A percentile compares a stretch with the other conserved stretches of the same genome.
These are phyloP conservation scores for Yarrowia sp. DNA, from an alignment of 805 yeast species.

Conservation along the genomic window DNA sequence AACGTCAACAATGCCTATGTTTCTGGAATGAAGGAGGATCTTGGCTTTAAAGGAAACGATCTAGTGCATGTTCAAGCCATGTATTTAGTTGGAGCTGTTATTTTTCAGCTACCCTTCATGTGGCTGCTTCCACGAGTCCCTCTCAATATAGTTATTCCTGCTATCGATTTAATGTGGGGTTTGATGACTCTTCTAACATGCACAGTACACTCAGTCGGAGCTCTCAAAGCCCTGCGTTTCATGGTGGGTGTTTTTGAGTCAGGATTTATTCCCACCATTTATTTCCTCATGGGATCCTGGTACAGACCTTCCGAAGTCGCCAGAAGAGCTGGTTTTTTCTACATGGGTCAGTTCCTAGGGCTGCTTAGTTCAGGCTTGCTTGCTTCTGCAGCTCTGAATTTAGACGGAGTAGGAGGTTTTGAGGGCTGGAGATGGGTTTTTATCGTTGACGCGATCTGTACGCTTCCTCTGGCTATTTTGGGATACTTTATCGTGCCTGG, in stretches of 20 bases:
- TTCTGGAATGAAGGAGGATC: slow-evolving; percentile 60
- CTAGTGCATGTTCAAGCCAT: slow-evolving; percentile 64
- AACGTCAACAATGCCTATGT: slow-evolving; percentile 78
- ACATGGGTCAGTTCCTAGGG: slow-evolving; percentile 78
- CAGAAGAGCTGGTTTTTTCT: slow-evolving; percentile 64
- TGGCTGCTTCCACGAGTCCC: slow-evolving; percentile 54
- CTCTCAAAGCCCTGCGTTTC: slow-evolving; percentile 60
- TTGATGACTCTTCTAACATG: slow-evolving; percentile 65
- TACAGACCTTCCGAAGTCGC: slow-evolving; percentile 65
- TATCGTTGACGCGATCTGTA: slow-evolving; percentile 50
- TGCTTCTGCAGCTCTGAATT: slow-evolving; percentile 49
- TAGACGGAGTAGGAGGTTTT: slow-evolving; percentile 47
- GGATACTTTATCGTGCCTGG: slow-evolving; percentile 43
- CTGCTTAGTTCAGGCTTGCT: slow-evolving; percentile 63
- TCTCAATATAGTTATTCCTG: slow-evolving; percentile 64
- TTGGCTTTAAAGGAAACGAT: slow-evolving; percentile 56
- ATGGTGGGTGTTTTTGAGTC: slow-evolving; percentile 67
- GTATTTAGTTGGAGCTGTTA: slow-evolving; percentile 67
- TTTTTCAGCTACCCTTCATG: slow-evolving; percentile 64
- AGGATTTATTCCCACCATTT: slow-evolving; percentile 72
- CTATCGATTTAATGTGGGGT: slow-evolving; percentile 60
- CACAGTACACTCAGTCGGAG: slow-evolving; percentile 56
- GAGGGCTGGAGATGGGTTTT: slow-evolving; percentile 58
- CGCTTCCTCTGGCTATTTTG: slow-evolving; percentile 37
- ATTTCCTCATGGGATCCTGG: slow-evolving; percentile 64